Conservation (phyloP, 148 eudicot genomes). For the Agrostemma githago region DNA sequence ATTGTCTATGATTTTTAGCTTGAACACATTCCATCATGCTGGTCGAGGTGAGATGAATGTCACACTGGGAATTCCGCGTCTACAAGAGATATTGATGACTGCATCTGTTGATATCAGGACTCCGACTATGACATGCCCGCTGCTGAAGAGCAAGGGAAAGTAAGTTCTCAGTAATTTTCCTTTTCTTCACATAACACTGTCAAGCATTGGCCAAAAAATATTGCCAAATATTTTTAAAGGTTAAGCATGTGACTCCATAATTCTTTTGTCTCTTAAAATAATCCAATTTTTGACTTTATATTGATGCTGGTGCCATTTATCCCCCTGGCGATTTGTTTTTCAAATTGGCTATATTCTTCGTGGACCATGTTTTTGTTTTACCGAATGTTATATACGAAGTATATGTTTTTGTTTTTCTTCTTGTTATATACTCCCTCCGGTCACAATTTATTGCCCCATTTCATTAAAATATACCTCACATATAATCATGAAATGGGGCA, state of each 20-base stretch:
- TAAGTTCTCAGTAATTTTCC: conserved; percentile 31
- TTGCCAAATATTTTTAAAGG: not conserved
- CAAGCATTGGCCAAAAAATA: not conserved
- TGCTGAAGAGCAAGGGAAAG: conserved; percentile 52
- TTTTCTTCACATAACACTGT: conserved; percentile 1
- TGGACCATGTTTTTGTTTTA: not conserved
- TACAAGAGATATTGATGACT: conserved; percentile 95
- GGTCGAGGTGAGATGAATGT: conserved; percentile 99
- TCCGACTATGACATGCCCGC: conserved; percentile 96
- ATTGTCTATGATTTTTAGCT: conserved; percentile 38
- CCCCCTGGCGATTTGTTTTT: not conserved
- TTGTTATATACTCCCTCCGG: too few species aligned
- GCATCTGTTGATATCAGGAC: conserved; percentile 71
- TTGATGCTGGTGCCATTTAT: not conserved
- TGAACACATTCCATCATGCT: conserved; percentile 97
- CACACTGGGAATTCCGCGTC: conserved; percentile 96
- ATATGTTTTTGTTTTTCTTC: not conserved
- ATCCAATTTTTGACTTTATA: not conserved
- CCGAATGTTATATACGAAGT: not conserved
- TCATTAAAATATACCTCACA: too few species aligned
- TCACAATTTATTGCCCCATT: too few species aligned
- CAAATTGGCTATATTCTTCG: not conserved
- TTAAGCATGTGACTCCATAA: not conserved
- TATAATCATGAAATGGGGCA: too few species aligned
- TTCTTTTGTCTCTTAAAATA: not conserved